phyloP scores from a whole-genome alignment of 2,329 filamentous ascomycete species.

The Thermochaetoides dissita region DNA sequence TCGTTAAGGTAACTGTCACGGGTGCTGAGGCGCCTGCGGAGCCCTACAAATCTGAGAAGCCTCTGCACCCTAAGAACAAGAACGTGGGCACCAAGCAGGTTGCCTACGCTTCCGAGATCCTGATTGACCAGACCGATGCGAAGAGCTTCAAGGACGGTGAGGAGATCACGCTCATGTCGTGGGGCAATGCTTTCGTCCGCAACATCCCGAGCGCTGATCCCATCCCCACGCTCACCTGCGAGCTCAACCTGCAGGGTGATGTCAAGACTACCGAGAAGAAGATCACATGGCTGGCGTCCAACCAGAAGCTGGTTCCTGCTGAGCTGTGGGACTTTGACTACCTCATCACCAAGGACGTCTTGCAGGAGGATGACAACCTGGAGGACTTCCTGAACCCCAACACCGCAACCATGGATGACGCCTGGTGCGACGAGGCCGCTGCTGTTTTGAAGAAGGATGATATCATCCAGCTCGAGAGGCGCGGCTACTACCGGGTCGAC shows the following conservation, averaged over 20 bases:
- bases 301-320: conserved; percentile 65
- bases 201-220: conserved; percentile 40
- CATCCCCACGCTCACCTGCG: conserved; percentile 59
- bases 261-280: conserved; percentile 96
- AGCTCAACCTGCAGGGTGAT: conserved; percentile 84
- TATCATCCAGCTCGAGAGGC: conserved; percentile 88
- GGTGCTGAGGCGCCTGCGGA: conserved; percentile 53
- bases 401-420: conserved; percentile 61
- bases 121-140: conserved; percentile 79
- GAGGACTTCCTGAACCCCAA: conserved; percentile 70
- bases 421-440: conserved; percentile 70
- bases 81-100: conserved; percentile 78
- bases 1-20: conserved; percentile 55
- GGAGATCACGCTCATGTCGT: conserved; percentile 92
- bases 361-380: conserved; percentile 74
- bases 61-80: conserved; percentile 80
- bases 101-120: conserved; percentile 56
- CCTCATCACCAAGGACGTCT: conserved; percentile 85
- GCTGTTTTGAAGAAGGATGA: conserved; percentile 67
- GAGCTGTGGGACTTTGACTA: conserved; percentile 93
- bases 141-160: conserved; percentile 69
- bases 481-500: conserved; percentile 84
- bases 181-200: conserved; percentile 77
- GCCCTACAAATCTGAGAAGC: conserved; percentile 58
- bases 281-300: conserved; percentile 76